Base-by-base conservation (phyloP, 2,329 filamentous ascomycete genomes). In the Plectosphaerella plurivora region DNA sequence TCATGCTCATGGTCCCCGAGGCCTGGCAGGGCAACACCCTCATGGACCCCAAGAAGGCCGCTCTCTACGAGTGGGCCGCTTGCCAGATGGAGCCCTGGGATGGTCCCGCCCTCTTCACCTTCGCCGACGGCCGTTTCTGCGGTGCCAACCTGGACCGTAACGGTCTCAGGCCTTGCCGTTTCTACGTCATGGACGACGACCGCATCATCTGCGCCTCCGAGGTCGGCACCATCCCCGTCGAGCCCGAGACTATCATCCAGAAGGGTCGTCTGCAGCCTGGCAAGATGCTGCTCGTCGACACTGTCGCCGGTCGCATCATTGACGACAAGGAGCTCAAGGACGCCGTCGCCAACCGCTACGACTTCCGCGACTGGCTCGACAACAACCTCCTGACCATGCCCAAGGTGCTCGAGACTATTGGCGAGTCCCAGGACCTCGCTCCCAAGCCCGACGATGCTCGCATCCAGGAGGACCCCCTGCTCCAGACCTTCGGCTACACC, bases 71-170 rank as follows among this genome's bases (percentile, higher is more conserved):
- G 71, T 97, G 93, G 91, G 93, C 93, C 64, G 92, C 91, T 60
- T 97, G 93, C 71, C 89, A 96, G 78, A 97, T 97, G 93, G 93
- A 97, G 76, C 92, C 93, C 15, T 97, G 93, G 93, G 93, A 97
- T 72, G 93, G 93, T 16, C 93, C 93, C 35, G 93, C 93, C 52
- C 83, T 97, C 33, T 97, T 97, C 78, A 97, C 92, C 7, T 97
- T 97, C 72, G 91, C 93, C 25, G 93, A 97, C 69, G 93, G 93
- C 56, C 87, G 93, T 57, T 97, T 94, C 79, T 97, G 93, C 65
- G 93, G 93, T 81, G 93, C 93, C 60, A 97, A 97, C 70, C 81
- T 97, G 22, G 93, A 97, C 74, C 86, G 93, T 72, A 97, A 97
- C 66, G 93, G 93, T 73, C 82, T 97, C 50, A 86, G 93, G 61